Conservation (phyloP, 192 early-diverging fungal genomes). For the Backusella tarrabulga region DNA sequence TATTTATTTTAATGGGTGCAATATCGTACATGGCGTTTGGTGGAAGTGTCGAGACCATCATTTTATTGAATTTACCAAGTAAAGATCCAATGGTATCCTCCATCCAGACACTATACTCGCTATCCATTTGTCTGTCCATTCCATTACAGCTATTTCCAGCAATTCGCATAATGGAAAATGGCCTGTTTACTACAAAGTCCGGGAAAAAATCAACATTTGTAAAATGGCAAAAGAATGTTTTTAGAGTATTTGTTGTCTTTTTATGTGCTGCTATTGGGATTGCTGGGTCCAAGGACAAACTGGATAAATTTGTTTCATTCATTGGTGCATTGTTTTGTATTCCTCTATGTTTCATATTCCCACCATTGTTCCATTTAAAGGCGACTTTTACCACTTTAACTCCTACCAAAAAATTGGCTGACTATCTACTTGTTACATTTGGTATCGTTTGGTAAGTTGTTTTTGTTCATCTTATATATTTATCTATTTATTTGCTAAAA, state of each 20-base stretch:
- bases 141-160: constrained; percentile 74
- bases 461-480: no score
- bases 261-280: constrained; percentile 55
- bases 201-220: constrained; percentile 56
- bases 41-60: constrained; percentile 64
- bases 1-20: constrained; percentile 46
- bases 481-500: no score
- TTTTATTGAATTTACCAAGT: constrained; percentile 68
- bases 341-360: neutral
- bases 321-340: neutral
- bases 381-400: neutral
- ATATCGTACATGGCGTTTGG: constrained; percentile 69
- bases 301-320: neutral
- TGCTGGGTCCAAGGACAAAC: neutral
- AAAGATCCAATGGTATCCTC: constrained; percentile 48
- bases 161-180: constrained; percentile 68
- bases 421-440: no score
- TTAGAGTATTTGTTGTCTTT: constrained; percentile 54
- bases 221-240: constrained; percentile 77
- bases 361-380: neutral
- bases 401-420: neutral
- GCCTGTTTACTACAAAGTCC: constrained; percentile 47
- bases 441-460: no score
- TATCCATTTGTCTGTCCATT: constrained; percentile 75
- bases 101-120: constrained; percentile 69